These are phyloP conservation scores for Hypoxylon crocopeplum DNA, from an alignment of 495 filamentous ascomycete genomes.

Conservation along the genomic window DNA sequence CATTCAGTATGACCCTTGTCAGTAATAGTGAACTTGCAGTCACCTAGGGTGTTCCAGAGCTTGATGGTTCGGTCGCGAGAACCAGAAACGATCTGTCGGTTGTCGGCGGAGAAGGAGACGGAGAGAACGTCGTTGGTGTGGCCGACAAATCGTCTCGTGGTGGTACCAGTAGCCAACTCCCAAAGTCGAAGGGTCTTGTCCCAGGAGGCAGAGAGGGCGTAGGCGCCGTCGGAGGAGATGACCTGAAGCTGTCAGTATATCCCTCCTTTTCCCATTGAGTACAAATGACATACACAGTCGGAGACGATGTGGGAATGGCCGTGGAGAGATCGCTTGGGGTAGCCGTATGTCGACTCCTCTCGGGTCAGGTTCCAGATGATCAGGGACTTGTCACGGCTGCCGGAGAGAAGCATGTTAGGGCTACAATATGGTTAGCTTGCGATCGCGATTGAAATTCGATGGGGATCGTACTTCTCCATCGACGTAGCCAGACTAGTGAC, in stretches of 20 bases:
- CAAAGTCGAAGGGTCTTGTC: constrained; percentile 99
- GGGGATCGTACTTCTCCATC: constrained; percentile 86
- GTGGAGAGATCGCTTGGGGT: constrained; percentile 97
- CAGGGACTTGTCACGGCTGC: constrained; percentile 94
- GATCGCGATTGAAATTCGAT: constrained; percentile 8
- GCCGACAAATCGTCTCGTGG: constrained; percentile 97
- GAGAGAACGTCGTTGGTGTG: constrained; percentile 99
- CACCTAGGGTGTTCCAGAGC: constrained; percentile 99
- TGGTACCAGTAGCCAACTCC: constrained; percentile 95
- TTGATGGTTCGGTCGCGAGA: constrained; percentile 99
- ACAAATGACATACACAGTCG: constrained; percentile 84
- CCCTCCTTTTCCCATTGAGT: constrained; percentile 20
- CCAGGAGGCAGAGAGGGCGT: constrained; percentile 98
- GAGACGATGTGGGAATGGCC: constrained; percentile 99
- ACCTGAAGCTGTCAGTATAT: constrained; percentile 70
- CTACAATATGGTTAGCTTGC: constrained; percentile 56
- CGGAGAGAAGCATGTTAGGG: constrained; percentile 99
- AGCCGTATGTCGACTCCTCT: constrained; percentile 95
- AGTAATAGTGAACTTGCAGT: constrained; percentile 99
- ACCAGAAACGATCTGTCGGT: constrained; percentile 99
- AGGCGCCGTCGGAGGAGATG: constrained; percentile 99
- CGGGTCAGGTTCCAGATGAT: constrained; percentile 99
- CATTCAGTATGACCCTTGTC: constrained; percentile 99
- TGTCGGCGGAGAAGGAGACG: constrained; percentile 99
- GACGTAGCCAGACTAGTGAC: constrained; percentile 93